Base-by-base conservation (phyloP, 2,329 filamentous ascomycete genomes). In the Penicillium sp. region DNA sequence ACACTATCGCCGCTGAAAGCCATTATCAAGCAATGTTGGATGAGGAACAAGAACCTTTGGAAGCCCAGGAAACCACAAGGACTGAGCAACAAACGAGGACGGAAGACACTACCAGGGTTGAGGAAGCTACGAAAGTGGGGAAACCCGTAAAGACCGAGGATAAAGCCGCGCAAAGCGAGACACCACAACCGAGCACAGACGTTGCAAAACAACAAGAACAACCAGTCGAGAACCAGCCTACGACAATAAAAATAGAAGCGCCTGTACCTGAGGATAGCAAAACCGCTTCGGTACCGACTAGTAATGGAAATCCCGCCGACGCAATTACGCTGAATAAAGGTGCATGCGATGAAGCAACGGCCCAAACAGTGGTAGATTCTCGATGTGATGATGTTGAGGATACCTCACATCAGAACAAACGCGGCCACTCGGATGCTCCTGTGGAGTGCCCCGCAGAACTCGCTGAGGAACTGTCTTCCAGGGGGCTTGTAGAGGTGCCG, bases 1-100 rank as follows among this genome's bases (percentile, higher is more conserved):
- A 65, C 5, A 71, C 63, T 45, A 46, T 69, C 45, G 51, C 60
- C 9, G 29, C 31, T 2, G 46, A 55, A 3, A 61, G 50, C 30
- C 51, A 45, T 49, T 54, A 53, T 21, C 60, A 62, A 48, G 50
- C 55, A 8, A 55, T 55, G 52, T 47, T 48, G 17, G 41, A 56
- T 30, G 48, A 47, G 38, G 52, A 56, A n/a, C 57, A 23, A 26
- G 26, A 26, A 17, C 21, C 47, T 15, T 17, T 15, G 11, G 15
- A 15, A n/a, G 45, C 46, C 17, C 23, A 60, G 29, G 41, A 38
- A 15, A n/a, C 7, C n/a, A 17, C 47, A 2, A 46, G 48, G 4
- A 6, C 30, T 3, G 35, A 46, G 5, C 13, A 41, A 11, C 35
- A 13, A 6, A 41, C 11, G 11, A 13, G 15, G 11, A 15, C 35